Evolutionary conservation across 805 yeast species (phyloP).

Genomic region (Yarrowia yakushimensis): DNA sequence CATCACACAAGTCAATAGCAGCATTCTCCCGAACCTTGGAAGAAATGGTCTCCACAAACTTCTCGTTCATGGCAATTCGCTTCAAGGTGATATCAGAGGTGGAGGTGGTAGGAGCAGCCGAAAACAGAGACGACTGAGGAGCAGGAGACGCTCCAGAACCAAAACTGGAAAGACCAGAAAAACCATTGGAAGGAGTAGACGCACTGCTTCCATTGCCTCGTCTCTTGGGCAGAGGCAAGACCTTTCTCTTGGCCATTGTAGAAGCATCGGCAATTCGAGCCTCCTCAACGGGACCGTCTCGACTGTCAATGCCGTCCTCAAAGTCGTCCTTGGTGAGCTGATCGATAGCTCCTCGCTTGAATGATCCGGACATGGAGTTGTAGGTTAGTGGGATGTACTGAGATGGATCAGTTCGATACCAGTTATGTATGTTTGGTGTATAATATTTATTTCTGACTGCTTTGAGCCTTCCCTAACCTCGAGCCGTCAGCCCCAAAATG

Average conservation of each 20-base stretch:
- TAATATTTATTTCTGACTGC: background rate
- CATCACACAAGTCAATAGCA: constrained; percentile 52
- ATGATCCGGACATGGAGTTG: constrained; percentile 7
- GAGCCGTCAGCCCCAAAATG: background rate
- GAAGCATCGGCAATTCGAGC: constrained; percentile 54
- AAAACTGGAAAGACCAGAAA: background rate
- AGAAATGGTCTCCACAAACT: constrained; percentile 49
- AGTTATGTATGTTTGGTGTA: background rate
- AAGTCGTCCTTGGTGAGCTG: constrained; percentile 59
- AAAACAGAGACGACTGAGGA: background rate
- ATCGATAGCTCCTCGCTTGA: constrained; percentile 60
- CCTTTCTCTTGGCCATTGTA: constrained; percentile 65
- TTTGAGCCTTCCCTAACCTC: background rate
- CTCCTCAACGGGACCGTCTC: constrained; percentile 39
- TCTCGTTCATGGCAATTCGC: constrained; percentile 58
- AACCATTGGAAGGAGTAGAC: background rate
- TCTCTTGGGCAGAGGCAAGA: constrained; percentile 44
- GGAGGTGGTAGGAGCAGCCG: background rate
- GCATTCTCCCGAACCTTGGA: constrained; percentile 26
- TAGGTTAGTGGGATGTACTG: too few relatives aligned
- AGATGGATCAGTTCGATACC: too few relatives aligned
- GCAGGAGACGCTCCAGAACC: constrained; percentile 13
- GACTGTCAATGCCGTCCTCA: constrained; percentile 40
- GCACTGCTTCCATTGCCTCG: background rate
- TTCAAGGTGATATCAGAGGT: background rate